Conservation (phyloP, 2,329 filamentous ascomycete genomes). For the Calonectria naviculata region DNA sequence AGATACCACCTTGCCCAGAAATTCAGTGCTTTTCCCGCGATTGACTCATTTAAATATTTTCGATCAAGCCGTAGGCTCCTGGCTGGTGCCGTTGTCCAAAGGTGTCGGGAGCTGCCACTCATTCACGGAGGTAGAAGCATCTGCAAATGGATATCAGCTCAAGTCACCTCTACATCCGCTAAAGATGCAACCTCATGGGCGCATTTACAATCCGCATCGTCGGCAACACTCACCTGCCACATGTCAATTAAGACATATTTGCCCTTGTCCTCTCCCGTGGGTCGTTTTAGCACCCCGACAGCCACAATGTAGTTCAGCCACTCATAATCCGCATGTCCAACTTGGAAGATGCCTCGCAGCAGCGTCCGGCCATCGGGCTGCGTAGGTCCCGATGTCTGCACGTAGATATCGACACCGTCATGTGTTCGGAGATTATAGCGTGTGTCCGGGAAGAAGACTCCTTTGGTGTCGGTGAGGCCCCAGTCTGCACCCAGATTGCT, state of each 20-base stretch:
- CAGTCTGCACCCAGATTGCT: constrained; percentile 48
- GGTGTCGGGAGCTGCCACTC: background rate
- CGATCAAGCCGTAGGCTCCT: background rate
- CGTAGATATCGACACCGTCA: constrained; percentile 51
- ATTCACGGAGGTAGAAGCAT: background rate
- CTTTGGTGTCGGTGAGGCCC: constrained; percentile 49
- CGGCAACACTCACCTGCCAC: constrained; percentile 32
- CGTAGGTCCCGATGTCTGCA: constrained; percentile 49
- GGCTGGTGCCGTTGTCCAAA: background rate
- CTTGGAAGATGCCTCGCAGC: constrained; percentile 47
- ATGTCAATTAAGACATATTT: constrained; percentile 41
- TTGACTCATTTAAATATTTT: no score
- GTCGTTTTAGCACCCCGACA: constrained; percentile 29
- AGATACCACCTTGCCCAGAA: no score
- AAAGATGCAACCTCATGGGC: background rate
- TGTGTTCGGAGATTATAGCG: constrained; percentile 50
- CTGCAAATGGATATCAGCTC: background rate
- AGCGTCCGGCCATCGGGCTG: constrained; percentile 45
- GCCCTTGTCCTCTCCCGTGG: constrained; percentile 15
- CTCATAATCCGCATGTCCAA: constrained; percentile 46
- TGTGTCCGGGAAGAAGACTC: constrained; percentile 51
- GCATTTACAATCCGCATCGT: background rate
- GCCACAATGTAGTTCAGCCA: constrained; percentile 51
- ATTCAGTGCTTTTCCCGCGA: no score
- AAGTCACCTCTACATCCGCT: background rate